Evolutionary conservation across 179 eudicot genomes (phyloP), one percentile per base, ranked within the genome.

Genomic region (Heliamphora pulchella): DNA sequence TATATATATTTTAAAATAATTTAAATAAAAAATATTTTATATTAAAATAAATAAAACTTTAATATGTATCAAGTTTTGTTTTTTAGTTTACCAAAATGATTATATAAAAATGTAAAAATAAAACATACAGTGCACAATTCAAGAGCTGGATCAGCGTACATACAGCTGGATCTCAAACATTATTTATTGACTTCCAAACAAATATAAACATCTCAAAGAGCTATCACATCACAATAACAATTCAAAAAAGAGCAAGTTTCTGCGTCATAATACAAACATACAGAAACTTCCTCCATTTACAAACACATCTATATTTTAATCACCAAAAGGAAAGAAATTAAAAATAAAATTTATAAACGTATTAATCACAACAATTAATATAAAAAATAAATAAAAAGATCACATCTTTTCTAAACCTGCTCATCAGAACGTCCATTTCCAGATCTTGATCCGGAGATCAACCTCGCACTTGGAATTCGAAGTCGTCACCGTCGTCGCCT

Each of bases 391-490:
- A 31, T 31, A 63, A 7, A 5, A 14, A 58, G 15, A 58, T 59
- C 10, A 72, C n/a, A 39, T 14, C 62, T 57, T 66, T 64, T 20
- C 54, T 31, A 71, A 76, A 44, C 48, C 18, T 47, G 51, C 17
- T n/a, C 44, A 41, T 84, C 74, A 84, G 31, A 84, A 8, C 0
- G 88, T 88, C 96, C 91, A 87, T 65, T 80, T 85, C 89, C 87
- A 87, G 75, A 90, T 88, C 85, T 85, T 88, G 72, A 92, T 54
- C 50, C 88, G 78, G 15, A 86, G 70, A 75, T 88, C 83, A 80
- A 83, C 90, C 74, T 87, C 80, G 77, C 97, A 92, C 79, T 85
- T 88, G 14, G 62, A 83, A 9, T 13, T 74, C 11, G 87, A 10
- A n/a, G 77, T 79, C 9, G 80, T 67, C 20, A 85, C 88, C 43